phyloP scores from a whole-genome alignment of 1,284 basidiomycete genomes.

The Porodaedalea pini region DNA sequence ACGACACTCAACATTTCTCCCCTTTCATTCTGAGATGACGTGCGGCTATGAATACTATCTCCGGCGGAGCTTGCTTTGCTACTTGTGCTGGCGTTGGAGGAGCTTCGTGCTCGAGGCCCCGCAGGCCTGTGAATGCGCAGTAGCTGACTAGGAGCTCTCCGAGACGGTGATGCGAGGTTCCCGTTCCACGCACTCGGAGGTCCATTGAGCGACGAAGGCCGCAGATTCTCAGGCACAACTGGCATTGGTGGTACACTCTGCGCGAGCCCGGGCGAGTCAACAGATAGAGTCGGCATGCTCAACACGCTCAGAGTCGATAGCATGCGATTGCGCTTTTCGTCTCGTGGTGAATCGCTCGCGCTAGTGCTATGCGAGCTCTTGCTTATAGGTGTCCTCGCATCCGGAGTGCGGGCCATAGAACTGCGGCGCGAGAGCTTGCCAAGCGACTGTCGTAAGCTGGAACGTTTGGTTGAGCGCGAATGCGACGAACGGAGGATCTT shows the following conservation, averaged over 20 bases:
- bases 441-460: slow-evolving; percentile 5
- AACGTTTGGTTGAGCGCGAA: slow-evolving; percentile 9
- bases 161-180: background rate
- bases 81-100: background rate
- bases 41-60: background rate
- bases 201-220: background rate
- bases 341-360: background rate
- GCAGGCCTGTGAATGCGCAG: slow-evolving; percentile 8
- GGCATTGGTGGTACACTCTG: background rate
- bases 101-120: slow-evolving; percentile 14
- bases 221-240: background rate
- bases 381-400: slow-evolving; percentile 2
- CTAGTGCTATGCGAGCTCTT: slow-evolving; percentile 3
- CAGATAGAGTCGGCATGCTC: background rate
- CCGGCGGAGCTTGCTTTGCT: background rate
- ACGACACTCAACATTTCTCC: slow-evolving; percentile 3
- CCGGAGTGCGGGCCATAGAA: background rate
- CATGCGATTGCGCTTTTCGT: background rate
- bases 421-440: slow-evolving; percentile 7
- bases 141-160: background rate
- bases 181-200: slow-evolving; percentile 9
- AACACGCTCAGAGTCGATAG: background rate
- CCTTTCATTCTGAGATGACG: background rate
- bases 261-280: background rate
- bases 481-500: slow-evolving; percentile 15